A percentile compares a stretch with the other conserved stretches of the same genome.
phyloP scores from a whole-genome alignment of 2,329 filamentous ascomycete genomes.

The Aspergillus aculeatus region DNA sequence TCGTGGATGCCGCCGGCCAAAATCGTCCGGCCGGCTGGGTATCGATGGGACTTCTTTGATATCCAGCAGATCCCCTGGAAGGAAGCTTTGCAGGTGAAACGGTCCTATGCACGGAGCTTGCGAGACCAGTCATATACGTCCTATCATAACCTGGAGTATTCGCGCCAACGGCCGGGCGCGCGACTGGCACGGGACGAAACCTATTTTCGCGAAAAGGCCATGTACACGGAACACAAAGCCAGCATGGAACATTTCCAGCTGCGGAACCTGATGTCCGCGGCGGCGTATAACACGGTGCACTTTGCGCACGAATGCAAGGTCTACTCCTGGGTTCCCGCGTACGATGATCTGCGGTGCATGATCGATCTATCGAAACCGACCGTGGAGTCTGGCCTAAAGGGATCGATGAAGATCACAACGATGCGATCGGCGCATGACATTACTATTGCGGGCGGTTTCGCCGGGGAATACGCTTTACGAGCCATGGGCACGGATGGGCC shows the following conservation, averaged over 20 bases:
- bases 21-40: constrained; percentile 31
- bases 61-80: constrained; percentile 46
- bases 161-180: constrained; percentile 23
- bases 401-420: constrained; percentile 51
- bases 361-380: constrained; percentile 50
- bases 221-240: constrained; percentile 51
- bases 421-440: constrained; percentile 52
- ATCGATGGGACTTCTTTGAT: constrained; percentile 33
- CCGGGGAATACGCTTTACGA: constrained; percentile 57
- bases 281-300: constrained; percentile 55
- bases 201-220: constrained; percentile 50
- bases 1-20: constrained; percentile 35
- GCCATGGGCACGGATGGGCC: constrained; percentile 34
- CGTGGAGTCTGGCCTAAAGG: constrained; percentile 36
- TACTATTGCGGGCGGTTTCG: constrained; percentile 57
- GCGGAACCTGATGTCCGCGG: constrained; percentile 57
- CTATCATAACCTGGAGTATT: constrained; percentile 40
- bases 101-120: constrained; percentile 37
- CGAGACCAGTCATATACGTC: constrained; percentile 44
- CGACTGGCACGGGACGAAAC: constrained; percentile 42
- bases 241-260: constrained; percentile 60
- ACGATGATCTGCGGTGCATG: constrained; percentile 41
- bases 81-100: constrained; percentile 35
- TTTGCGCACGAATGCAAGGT: constrained; percentile 52
- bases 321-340: constrained; percentile 50